Base-by-base conservation (phyloP, 345 rosid genomes). In the Linum trigynum region DNA sequence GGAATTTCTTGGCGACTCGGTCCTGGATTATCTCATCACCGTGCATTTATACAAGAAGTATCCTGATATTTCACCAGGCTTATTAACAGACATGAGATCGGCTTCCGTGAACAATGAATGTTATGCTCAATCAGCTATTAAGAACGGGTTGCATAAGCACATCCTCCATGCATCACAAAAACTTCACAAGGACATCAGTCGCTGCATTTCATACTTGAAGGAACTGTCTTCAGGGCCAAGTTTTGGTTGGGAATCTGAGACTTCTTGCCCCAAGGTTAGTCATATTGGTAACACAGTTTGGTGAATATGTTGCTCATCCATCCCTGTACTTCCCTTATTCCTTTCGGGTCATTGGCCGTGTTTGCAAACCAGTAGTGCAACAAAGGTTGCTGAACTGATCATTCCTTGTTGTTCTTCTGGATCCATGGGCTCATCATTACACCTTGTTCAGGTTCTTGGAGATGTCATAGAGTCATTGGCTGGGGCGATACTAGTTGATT, bases 1-100 rank as follows among this genome's bases (percentile, higher is more conserved):
- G 76, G 99, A 94, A 73, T 94, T 88, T 77, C 96, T 94, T 1
- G 99, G 99, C 1, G 99, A 94, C 65, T 70, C 97, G 0, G 91
- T 90, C 39, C 70, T 94, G 67, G 99, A 94, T 75, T 88, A 81
- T 71, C 78, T 90, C 2, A 77, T 94, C 65, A 94, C 97, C 0
- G 35, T 82, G 59, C 71, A 90, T 71, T 50, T 90, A 35, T 84
- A 78, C 71, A 70, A 71, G 3, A 69, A 74, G 43, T 78, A 86
- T 75, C 99, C 97, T 1, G 66, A 68, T 48, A 71, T 90, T 70
- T 79, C 92, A 11, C 99, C 99, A 3, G 96, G 96, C 58, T 56
- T 81, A 59, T 72, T 94, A 61, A 94, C 97, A 0, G 97, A 94
- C 66, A 59, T 94, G 96, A 80, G 99, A 66, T 94, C 99, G 41